Conservation (phyloP, 2,329 filamentous ascomycete species). For the Trichophyton verrucosum region DNA sequence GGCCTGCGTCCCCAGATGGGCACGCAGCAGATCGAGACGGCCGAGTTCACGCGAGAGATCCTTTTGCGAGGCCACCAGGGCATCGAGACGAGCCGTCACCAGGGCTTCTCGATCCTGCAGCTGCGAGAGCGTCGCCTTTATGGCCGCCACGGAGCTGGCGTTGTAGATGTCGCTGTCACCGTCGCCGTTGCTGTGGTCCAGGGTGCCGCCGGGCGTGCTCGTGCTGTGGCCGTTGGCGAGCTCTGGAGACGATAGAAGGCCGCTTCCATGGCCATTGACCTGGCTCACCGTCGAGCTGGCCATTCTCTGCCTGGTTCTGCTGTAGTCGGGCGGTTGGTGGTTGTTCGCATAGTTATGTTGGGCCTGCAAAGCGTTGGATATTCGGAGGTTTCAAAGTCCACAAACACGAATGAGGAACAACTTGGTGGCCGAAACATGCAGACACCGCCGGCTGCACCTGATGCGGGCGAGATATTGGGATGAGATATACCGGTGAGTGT, state of each 20-base stretch:
- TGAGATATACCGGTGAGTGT: too few relatives aligned
- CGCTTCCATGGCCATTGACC: background rate
- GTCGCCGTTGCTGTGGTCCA: background rate
- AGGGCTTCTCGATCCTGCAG: slow-evolving; percentile 64
- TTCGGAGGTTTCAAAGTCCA: too few relatives aligned
- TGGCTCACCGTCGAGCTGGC: background rate
- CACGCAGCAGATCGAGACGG: slow-evolving; percentile 77
- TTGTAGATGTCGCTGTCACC: slow-evolving; percentile 44
- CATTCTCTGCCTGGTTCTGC: background rate
- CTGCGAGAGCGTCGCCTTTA: slow-evolving; percentile 61
- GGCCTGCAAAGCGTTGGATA: too few relatives aligned
- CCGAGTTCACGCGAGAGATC: slow-evolving; percentile 77
- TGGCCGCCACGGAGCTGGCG: slow-evolving; percentile 63
- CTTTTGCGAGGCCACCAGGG: slow-evolving; percentile 67
- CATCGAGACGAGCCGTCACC: slow-evolving; percentile 62
- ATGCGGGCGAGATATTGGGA: too few relatives aligned
- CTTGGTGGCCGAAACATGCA: too few relatives aligned
- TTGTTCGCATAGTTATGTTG: background rate
- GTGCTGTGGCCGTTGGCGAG: background rate
- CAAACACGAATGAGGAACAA: too few relatives aligned
- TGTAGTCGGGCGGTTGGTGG: background rate
- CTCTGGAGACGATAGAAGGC: slow-evolving; percentile 12
- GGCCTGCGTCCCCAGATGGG: slow-evolving; percentile 74
- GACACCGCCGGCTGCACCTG: too few relatives aligned
- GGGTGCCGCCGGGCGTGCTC: too few relatives aligned